These are phyloP conservation scores for Fimicolochytrium jonesii DNA, from an alignment of 192 early-diverging fungal species.

Conservation along the genomic window DNA sequence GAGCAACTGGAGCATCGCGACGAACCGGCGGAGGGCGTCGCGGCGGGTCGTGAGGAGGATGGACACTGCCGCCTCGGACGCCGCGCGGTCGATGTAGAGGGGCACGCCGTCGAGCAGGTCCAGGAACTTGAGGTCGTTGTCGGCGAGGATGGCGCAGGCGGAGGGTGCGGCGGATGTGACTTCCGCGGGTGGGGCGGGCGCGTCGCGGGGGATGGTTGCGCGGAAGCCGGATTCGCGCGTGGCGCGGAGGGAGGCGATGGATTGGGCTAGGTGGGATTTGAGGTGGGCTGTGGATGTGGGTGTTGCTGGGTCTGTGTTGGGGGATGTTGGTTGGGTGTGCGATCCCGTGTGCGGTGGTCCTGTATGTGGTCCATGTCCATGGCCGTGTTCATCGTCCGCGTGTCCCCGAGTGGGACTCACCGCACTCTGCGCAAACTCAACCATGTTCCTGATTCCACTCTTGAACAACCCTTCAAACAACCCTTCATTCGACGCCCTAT, in stretches of 20 bases:
- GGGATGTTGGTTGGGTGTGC: no score
- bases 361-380: no score
- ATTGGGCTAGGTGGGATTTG: slow-evolving; percentile 29
- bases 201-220: slow-evolving; percentile 32
- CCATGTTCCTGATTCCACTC: neutral
- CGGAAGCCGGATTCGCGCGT: slow-evolving; percentile 36
- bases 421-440: neutral
- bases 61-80: neutral
- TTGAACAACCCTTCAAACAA: slow-evolving; percentile 2
- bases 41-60: neutral
- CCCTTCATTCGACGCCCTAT: neutral
- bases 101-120: slow-evolving; percentile 22
- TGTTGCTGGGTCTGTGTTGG: slow-evolving; percentile 18
- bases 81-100: slow-evolving; percentile 34
- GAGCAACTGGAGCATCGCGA: slow-evolving; percentile 27
- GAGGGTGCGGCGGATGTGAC: no score
- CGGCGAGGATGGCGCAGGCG: slow-evolving; percentile 31
- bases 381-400: no score
- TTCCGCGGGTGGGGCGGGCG: neutral
- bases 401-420: neutral
- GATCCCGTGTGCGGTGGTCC: no score
- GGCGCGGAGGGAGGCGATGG: slow-evolving; percentile 29
- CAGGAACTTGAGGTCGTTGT: slow-evolving; percentile 34
- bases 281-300: slow-evolving; percentile 14
- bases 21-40: slow-evolving; percentile 28